phyloP scores from a whole-genome alignment of 2,329 filamentous ascomycete species.

The Penicillium janthinellum region DNA sequence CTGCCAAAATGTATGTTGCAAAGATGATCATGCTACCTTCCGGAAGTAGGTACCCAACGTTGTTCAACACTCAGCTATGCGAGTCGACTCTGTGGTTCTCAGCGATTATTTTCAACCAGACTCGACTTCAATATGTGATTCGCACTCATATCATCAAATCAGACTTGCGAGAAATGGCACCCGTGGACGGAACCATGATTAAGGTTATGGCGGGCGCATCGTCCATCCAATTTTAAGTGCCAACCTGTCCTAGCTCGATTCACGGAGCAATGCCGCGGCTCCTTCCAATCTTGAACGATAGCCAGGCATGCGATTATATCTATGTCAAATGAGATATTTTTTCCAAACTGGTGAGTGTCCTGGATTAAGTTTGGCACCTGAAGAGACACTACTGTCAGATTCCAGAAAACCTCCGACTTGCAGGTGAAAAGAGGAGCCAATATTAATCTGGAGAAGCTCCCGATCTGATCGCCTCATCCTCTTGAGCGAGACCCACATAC shows the following conservation, averaged over 20 bases:
- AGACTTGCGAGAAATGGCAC: neutral
- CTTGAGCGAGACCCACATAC: constrained; percentile 16
- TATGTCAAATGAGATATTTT: no score
- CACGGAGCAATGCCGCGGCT: neutral
- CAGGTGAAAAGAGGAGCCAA: neutral
- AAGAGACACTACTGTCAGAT: neutral
- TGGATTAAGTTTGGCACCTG: no score
- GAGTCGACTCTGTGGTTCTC: no score
- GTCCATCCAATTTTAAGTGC: neutral
- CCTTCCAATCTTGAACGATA: neutral
- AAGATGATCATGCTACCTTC: no score
- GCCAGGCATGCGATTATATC: no score
- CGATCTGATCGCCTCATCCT: constrained; percentile 13
- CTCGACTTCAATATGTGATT: no score
- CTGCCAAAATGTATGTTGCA: no score
- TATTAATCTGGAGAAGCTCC: neutral
- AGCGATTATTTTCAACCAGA: no score
- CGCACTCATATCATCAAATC: neutral
- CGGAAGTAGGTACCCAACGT: no score
- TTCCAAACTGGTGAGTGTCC: no score
- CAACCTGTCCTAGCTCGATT: neutral
- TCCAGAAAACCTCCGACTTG: neutral
- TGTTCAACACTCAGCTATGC: no score
- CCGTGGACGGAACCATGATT: neutral
- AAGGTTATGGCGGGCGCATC: neutral